Evolutionary conservation across 306 rosid species (phyloP).

Genomic region (Prosopis cineraria): DNA sequence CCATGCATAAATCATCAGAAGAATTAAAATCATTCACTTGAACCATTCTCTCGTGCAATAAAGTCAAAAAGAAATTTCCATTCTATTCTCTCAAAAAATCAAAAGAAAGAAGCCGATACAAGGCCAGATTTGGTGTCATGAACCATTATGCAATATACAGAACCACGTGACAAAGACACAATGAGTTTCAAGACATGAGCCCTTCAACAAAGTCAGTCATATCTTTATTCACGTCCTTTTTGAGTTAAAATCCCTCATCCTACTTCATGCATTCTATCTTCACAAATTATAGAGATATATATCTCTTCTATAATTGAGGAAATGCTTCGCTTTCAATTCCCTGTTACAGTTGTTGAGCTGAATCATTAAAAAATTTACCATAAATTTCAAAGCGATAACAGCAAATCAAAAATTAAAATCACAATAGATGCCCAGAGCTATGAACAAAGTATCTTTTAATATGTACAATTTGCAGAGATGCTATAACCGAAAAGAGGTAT

Average conservation of each 20-base stretch:
- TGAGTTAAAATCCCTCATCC: constrained; percentile 10
- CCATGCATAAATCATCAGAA: background rate
- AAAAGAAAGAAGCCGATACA: no score
- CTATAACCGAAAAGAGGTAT: constrained; percentile 19
- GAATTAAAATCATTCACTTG: background rate
- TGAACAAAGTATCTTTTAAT: constrained; percentile 18
- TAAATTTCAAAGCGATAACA: constrained; percentile 11
- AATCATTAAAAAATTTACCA: constrained; percentile 27
- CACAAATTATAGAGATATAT: constrained; percentile 13
- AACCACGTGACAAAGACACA: background rate
- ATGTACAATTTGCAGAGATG: constrained; percentile 21
- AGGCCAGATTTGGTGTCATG: background rate
- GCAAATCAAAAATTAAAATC: background rate
- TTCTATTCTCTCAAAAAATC: background rate
- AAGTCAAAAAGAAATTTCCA: background rate
- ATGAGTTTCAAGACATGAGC: constrained; percentile 3
- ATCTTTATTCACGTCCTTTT: background rate
- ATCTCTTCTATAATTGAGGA: background rate
- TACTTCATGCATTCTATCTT: constrained; percentile 24
- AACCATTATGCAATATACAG: constrained; percentile 9
- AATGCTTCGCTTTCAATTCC: constrained; percentile 7
- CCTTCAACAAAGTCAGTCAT: background rate
- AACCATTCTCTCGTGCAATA: background rate
- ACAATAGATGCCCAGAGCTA: constrained; percentile 9
- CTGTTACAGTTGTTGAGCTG: constrained; percentile 10